phyloP scores from a whole-genome alignment of 2,329 filamentous ascomycete genomes.

The Peltaster fructicola region DNA sequence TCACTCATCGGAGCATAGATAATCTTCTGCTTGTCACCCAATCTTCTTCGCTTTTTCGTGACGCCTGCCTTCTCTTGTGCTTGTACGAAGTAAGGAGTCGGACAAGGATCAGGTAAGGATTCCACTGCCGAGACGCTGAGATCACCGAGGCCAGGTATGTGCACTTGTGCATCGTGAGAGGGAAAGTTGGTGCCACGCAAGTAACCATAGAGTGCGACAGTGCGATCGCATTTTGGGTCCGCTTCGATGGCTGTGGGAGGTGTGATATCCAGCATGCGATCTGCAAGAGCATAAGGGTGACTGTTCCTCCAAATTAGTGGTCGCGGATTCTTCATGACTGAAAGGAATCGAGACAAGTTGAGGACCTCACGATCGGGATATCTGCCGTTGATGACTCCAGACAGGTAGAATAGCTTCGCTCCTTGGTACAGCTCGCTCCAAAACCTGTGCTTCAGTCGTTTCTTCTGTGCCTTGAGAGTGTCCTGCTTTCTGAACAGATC shows the following conservation, averaged over 20 bases:
- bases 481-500: constrained; percentile 92
- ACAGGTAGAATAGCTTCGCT: constrained; percentile 91
- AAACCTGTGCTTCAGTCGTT: constrained; percentile 82
- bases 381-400: constrained; percentile 86
- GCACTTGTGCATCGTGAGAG: constrained; percentile 66
- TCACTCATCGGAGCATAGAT: constrained; percentile 97
- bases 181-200: constrained; percentile 88
- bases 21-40: constrained; percentile 94
- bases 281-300: constrained; percentile 83
- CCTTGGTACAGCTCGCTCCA: constrained; percentile 97
- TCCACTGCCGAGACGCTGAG: constrained; percentile 71
- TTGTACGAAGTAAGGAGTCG: constrained; percentile 80
- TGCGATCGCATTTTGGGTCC: constrained; percentile 76
- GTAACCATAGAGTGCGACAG: constrained; percentile 82
- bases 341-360: constrained; percentile 86
- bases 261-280: constrained; percentile 89
- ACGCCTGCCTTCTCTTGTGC: constrained; percentile 69
- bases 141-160: constrained; percentile 85
- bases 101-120: constrained; percentile 79
- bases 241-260: constrained; percentile 83
- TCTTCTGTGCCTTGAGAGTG: constrained; percentile 82
- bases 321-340: constrained; percentile 96
- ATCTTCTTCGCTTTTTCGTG: constrained; percentile 58
- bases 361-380: constrained; percentile 95
- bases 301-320: constrained; percentile 94